A percentile compares a stretch with the other conserved stretches of the same genome.
Evolutionary conservation across 116 monocot species (phyloP).

Genomic region (Posidonia oceanica): DNA sequence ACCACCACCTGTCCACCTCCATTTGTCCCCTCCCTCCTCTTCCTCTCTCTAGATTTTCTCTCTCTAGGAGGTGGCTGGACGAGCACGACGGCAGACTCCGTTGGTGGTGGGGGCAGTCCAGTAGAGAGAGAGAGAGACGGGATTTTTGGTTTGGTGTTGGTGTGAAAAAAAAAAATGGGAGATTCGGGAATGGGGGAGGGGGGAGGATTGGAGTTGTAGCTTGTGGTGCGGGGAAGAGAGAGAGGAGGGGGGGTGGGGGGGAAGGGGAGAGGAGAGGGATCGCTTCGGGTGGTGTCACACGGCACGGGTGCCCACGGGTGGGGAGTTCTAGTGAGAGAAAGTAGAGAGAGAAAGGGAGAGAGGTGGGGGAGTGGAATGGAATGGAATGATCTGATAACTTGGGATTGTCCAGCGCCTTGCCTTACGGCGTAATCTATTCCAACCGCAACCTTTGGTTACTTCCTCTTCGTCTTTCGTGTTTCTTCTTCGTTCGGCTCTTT

Average conservation of each 20-base stretch:
- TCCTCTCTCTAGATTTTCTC: too few species aligned
- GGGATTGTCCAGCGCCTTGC: slow-evolving; percentile 13
- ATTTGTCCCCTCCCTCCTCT: too few species aligned
- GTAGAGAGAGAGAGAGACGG: too few species aligned
- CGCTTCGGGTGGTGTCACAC: slow-evolving; percentile 14
- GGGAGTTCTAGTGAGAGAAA: not conserved
- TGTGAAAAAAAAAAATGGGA: too few species aligned
- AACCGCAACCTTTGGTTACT: slow-evolving; percentile 9
- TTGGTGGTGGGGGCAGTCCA: too few species aligned
- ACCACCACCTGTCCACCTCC: too few species aligned
- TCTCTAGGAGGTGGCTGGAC: too few species aligned
- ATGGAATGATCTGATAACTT: slow-evolving; percentile 10
- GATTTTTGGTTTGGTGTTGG: too few species aligned
- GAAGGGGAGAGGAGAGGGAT: slow-evolving; percentile 7
- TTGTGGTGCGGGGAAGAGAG: not conserved
- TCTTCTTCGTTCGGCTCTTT: not conserved
- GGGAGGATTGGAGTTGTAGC: not conserved
- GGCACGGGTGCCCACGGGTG: slow-evolving; percentile 12
- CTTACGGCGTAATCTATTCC: slow-evolving; percentile 50
- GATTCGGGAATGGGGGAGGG: too few species aligned
- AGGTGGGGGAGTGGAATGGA: not conserved
- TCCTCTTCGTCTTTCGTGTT: not conserved
- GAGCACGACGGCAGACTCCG: too few species aligned
- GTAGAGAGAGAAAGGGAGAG: not conserved
- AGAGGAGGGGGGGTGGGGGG: not conserved